Base-by-base conservation (phyloP, 768 basidiomycete genomes). In the Pisolithus sp. region DNA sequence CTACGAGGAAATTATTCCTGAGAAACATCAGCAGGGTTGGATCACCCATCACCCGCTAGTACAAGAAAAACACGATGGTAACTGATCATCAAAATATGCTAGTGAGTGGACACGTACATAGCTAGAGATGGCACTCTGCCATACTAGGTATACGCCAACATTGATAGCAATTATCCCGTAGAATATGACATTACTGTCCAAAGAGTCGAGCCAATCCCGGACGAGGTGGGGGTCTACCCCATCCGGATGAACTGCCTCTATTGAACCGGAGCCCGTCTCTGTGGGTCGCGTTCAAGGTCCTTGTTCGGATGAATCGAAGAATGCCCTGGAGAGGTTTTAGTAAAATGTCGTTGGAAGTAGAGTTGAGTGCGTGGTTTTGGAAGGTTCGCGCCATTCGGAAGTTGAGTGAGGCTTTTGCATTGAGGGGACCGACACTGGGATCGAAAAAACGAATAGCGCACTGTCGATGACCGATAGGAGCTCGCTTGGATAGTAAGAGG, bases 161-260 rank as follows among this genome's bases (percentile, higher is more conserved):
- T 90, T 90, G 53, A 81, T 55, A 4, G 71, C 80, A 15, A 91
- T 73, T 46, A 91, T 81, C 6, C 80, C 74, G 63, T 75, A 85
- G 59, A 89, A 75, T 28, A 89, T 65, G 54, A 66, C 53, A 46
- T 77, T 69, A 54, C 70, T 57, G 9, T 86, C 81, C 4, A 89
- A 72, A 2, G 67, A 64, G 60, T 86, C 75, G 34, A 88, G 52
- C 62, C 67, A 63, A 61, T 58, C 51, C 4, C 57, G 64, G n/a
- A 42, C 63, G 66, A 28, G 52, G 46, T 15, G 56, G 65, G 26
- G 65, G 64, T 36, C 62, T 62, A 26, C 59, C 62, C 65, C 57
- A 67, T 8, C 46, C 46, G 12, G 66, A 56, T 9, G 67, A 58
- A 28, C 53, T 48, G 7, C 51, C 21, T 28, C 46, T 23, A 21